Conservation (phyloP, 163 green algal genomes). For the Trebouxia gelatinosa region DNA sequence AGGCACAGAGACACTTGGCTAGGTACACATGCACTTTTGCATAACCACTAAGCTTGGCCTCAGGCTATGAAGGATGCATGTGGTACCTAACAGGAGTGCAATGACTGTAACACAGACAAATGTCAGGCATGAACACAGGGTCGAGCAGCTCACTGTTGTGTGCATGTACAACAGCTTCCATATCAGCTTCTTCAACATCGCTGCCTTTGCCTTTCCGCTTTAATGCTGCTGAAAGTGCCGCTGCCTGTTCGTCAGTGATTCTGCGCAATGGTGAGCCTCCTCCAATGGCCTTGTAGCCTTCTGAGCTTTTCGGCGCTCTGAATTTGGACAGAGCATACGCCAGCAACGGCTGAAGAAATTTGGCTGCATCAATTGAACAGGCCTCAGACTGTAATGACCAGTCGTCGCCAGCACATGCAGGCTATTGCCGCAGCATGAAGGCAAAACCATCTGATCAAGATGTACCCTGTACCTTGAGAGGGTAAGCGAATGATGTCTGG, state of each 20-base stretch:
- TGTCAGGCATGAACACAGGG: background rate
- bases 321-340: slow-evolving; percentile 84
- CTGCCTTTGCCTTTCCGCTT: slow-evolving; percentile 80
- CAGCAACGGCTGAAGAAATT: slow-evolving; percentile 86
- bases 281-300: slow-evolving; percentile 56
- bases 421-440: no score
- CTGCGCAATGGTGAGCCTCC: slow-evolving; percentile 88
- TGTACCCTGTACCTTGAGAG: slow-evolving; percentile 26
- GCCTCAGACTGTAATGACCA: no score
- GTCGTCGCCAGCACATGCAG: no score
- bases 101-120: background rate
- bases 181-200: slow-evolving; percentile 88
- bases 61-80: background rate
- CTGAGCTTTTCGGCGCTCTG: slow-evolving; percentile 49
- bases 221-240: slow-evolving; percentile 64
- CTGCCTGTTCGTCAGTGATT: slow-evolving; percentile 94
- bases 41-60: background rate
- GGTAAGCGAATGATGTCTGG: slow-evolving; percentile 92
- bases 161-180: slow-evolving; percentile 85
- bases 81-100: background rate
- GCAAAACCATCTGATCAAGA: no score
- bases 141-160: slow-evolving; percentile 76
- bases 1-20: background rate
- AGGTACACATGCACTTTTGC: background rate
- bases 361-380: slow-evolving; percentile 23